Conservation (phyloP, 2,329 filamentous ascomycete genomes). For the Leptographium flavum region DNA sequence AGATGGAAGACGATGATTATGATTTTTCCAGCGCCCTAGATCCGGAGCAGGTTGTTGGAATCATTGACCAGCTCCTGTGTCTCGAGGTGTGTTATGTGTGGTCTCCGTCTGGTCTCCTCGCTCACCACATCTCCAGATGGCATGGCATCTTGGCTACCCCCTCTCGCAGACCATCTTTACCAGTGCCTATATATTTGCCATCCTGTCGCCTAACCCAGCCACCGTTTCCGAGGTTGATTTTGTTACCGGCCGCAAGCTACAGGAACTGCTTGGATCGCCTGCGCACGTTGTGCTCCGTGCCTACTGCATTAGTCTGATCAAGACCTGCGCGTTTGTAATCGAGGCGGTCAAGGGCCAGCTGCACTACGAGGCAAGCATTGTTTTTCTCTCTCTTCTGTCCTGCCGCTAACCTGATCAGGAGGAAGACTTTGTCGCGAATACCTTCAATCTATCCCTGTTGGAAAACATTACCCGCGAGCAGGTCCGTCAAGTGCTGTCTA, state of each 20-base stretch:
- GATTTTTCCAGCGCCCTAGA: slow-evolving; percentile 54
- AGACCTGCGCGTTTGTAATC: slow-evolving; percentile 69
- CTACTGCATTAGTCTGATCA: slow-evolving; percentile 75
- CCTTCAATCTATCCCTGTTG: slow-evolving; percentile 69
- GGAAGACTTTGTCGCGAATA: slow-evolving; percentile 90
- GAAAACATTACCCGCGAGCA: slow-evolving; percentile 42
- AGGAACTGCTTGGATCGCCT: slow-evolving; percentile 16
- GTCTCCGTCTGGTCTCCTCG: neutral
- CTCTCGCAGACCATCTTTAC: slow-evolving; percentile 91
- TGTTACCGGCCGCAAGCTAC: slow-evolving; percentile 26
- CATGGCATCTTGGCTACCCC: slow-evolving; percentile 93
- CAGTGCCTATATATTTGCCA: slow-evolving; percentile 73
- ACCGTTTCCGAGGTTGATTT: slow-evolving; percentile 54
- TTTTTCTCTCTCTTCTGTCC: too few species aligned
- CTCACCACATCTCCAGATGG: slow-evolving; percentile 46
- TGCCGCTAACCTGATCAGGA: slow-evolving; percentile 39
- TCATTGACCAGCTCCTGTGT: slow-evolving; percentile 85
- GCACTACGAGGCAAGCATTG: slow-evolving; percentile 62
- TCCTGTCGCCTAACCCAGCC: slow-evolving; percentile 57
- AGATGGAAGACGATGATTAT: slow-evolving; percentile 73
- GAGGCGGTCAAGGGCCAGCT: slow-evolving; percentile 66
- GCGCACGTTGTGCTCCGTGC: slow-evolving; percentile 54
- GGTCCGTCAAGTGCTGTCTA: slow-evolving; percentile 39
- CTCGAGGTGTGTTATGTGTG: slow-evolving; percentile 50
- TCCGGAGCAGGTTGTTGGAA: slow-evolving; percentile 72